Evolutionary conservation across 2,329 filamentous ascomycete species (phyloP).

Genomic region (Colletotrichum spinosum): DNA sequence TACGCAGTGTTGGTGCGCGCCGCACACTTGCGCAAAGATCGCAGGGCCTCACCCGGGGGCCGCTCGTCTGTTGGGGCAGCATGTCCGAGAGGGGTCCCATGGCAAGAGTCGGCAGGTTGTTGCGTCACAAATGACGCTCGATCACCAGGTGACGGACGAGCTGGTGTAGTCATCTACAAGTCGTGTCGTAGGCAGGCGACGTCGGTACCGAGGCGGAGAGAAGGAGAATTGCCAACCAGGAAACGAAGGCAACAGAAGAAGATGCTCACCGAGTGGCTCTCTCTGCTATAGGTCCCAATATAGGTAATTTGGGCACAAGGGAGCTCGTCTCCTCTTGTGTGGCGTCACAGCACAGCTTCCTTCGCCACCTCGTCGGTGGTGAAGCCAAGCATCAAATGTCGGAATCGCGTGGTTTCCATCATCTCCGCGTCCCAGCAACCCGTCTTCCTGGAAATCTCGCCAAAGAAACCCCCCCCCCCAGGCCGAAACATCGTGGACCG

Average conservation of each 20-base stretch:
- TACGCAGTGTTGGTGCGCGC: too few relatives aligned
- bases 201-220: constrained; percentile 8
- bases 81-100: constrained; percentile 14
- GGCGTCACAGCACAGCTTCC: neutral
- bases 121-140: constrained; percentile 2
- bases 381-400: too few relatives aligned
- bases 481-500: constrained; percentile 16
- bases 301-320: constrained; percentile 18
- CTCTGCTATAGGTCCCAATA: constrained; percentile 16
- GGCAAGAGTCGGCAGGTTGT: neutral
- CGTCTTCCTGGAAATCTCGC: constrained; percentile 30
- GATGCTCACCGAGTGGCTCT: neutral
- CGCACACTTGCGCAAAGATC: neutral
- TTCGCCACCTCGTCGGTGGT: too few relatives aligned
- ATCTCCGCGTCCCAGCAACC: constrained; percentile 19
- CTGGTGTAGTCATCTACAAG: neutral
- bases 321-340: constrained; percentile 1
- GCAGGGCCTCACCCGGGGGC: constrained; percentile 11
- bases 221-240: neutral
- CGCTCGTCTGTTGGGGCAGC: constrained; percentile 22
- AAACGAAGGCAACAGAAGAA: neutral
- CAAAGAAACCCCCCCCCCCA: neutral
- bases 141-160: constrained; percentile 8
- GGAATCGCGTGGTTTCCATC: constrained; percentile 5
- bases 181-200: neutral